Percentiles rank a stretch among this genome's conserved stretches.
These are phyloP conservation scores for Sarocladium brachiariae DNA, from an alignment of 2,329 filamentous ascomycete species.

Conservation along the genomic window DNA sequence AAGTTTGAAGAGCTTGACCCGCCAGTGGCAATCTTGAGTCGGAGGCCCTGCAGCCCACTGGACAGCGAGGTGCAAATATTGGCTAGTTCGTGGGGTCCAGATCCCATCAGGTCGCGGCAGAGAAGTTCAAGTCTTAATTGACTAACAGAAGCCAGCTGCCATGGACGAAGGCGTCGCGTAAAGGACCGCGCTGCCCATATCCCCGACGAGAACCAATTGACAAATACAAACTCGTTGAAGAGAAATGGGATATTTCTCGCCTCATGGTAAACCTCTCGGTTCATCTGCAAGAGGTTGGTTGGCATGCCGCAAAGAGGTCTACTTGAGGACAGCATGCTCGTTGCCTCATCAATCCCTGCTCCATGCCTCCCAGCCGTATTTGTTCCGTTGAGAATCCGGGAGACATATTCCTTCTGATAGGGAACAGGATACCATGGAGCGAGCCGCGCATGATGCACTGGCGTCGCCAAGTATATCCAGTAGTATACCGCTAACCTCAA, in stretches of 20 bases:
- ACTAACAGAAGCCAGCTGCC: constrained; percentile 36
- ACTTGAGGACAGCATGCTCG: constrained; percentile 13
- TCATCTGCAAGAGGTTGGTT: constrained; percentile 29
- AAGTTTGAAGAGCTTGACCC: constrained; percentile 17
- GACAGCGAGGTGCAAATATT: constrained; percentile 29
- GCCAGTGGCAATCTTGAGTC: constrained; percentile 30
- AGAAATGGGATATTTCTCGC: constrained; percentile 32
- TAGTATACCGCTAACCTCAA: constrained; percentile 40
- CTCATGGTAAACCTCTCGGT: constrained; percentile 36
- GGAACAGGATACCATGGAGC: constrained; percentile 33
- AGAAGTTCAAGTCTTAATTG: constrained; percentile 35
- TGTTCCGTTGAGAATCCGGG: constrained; percentile 15
- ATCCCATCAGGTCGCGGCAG: constrained; percentile 27
- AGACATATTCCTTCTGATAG: constrained; percentile 24
- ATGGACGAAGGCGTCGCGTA: constrained; percentile 25
- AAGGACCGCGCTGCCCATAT: constrained; percentile 33
- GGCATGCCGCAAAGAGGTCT: constrained; percentile 34
- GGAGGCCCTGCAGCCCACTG: constrained; percentile 29
- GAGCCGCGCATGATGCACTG: constrained; percentile 30
- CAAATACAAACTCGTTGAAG: constrained; percentile 39
- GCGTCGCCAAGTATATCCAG: constrained; percentile 32
- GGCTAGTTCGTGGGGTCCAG: constrained; percentile 26
- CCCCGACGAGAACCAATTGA: constrained; percentile 39
- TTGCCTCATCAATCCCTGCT: background rate
- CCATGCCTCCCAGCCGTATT: background rate